These are phyloP conservation scores for Aspergillus heteromorphus DNA, from an alignment of 495 filamentous ascomycete species.

Conservation along the genomic window DNA sequence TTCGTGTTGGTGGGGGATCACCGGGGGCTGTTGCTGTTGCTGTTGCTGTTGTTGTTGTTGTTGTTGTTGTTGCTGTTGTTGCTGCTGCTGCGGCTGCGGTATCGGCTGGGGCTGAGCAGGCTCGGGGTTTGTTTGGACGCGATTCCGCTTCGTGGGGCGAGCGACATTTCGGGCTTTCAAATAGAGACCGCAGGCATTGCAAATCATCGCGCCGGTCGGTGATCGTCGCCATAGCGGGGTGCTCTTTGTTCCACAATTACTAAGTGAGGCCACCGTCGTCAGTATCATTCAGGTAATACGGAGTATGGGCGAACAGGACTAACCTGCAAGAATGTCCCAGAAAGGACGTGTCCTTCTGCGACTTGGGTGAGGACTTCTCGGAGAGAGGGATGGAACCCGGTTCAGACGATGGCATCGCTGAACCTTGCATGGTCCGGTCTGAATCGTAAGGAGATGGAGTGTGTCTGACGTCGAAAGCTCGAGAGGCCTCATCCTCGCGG, in stretches of 20 bases:
- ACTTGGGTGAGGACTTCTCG: slow-evolving; percentile 29
- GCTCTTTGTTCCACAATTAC: slow-evolving; percentile 90
- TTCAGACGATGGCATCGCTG: slow-evolving; percentile 6
- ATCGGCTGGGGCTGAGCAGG: slow-evolving; percentile 10
- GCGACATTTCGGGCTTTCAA: slow-evolving; percentile 86
- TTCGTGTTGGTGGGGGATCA: slow-evolving; percentile 13
- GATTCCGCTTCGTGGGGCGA: slow-evolving; percentile 82
- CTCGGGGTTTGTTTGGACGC: slow-evolving; percentile 32
- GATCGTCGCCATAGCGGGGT: slow-evolving; percentile 95
- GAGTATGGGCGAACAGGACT: slow-evolving; percentile 8
- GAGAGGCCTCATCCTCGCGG: slow-evolving; percentile 15
- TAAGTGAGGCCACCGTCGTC: slow-evolving; percentile 27
- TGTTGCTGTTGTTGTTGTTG: too few relatives aligned
- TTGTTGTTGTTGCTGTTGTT: slow-evolving; percentile 4
- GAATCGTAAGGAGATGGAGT: slow-evolving; percentile 9
- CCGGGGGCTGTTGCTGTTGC: slow-evolving; percentile 6
- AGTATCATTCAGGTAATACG: background rate
- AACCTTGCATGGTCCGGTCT: slow-evolving; percentile 10
- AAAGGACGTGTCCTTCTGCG: slow-evolving; percentile 37
- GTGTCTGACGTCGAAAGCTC: slow-evolving; percentile 11
- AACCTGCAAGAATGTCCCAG: slow-evolving; percentile 54
- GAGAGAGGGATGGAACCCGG: slow-evolving; percentile 3
- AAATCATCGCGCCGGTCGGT: slow-evolving; percentile 88
- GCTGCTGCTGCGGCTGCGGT: slow-evolving; percentile 7
- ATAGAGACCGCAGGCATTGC: slow-evolving; percentile 96